These are phyloP conservation scores for Pseudovirgaria hyperparasitica DNA, from an alignment of 2,329 filamentous ascomycete genomes.

Conservation along the genomic window DNA sequence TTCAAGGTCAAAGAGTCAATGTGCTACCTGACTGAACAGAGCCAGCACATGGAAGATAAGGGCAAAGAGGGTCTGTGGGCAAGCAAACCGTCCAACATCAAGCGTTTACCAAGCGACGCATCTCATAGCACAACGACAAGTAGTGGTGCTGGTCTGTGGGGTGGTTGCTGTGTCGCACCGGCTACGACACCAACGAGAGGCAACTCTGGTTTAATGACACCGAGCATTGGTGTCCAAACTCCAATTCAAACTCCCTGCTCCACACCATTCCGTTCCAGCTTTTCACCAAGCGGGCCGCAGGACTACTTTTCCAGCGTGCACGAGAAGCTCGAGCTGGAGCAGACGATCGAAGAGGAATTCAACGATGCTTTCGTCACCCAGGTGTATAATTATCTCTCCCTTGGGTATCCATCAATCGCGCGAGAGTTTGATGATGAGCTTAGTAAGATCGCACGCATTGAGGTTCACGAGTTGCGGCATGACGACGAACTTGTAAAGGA, in stretches of 20 bases:
- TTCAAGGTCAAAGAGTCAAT: conserved; percentile 36
- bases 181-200: conserved; percentile 26
- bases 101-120: conserved; percentile 21
- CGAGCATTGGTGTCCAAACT: conserved; percentile 25
- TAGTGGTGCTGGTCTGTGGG: conserved; percentile 61
- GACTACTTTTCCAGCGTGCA: conserved; percentile 28
- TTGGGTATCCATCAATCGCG: conserved; percentile 81
- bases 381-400: conserved; percentile 91
- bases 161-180: conserved; percentile 48
- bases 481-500: conserved; percentile 54
- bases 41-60: conserved; percentile 26
- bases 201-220: conserved; percentile 40
- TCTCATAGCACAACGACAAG: conserved; percentile 36
- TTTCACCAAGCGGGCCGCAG: conserved; percentile 23
- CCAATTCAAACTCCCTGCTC: conserved; percentile 28
- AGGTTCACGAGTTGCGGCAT: conserved; percentile 53
- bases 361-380: conserved; percentile 80
- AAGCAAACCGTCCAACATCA: conserved; percentile 24
- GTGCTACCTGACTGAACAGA: conserved; percentile 38
- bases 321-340: conserved; percentile 28
- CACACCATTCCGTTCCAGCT: conserved; percentile 15
- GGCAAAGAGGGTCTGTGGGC: conserved; percentile 51
- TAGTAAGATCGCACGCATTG: conserved; percentile 62
- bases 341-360: conserved; percentile 52
- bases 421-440: conserved; percentile 75